phyloP scores from a whole-genome alignment of 2,329 filamentous ascomycete species.

The Aspergillus flavus region DNA sequence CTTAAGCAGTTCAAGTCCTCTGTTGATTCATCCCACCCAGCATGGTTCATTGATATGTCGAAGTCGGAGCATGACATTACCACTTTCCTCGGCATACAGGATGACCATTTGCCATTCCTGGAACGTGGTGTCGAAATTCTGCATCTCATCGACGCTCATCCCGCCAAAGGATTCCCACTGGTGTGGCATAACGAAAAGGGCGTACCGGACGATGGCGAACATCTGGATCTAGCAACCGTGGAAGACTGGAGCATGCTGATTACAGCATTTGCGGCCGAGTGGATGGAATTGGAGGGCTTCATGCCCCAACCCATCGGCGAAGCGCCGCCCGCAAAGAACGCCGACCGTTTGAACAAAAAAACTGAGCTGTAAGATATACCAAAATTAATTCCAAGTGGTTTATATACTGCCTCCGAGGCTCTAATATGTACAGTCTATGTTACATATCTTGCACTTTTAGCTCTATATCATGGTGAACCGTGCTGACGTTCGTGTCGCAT shows the following conservation, averaged over 20 bases:
- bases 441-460: conserved; percentile 6
- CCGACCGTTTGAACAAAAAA: conserved; percentile 27
- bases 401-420: not conserved
- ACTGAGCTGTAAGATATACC: conserved; percentile 46
- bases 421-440: conserved; percentile 7
- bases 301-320: conserved; percentile 30
- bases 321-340: not conserved
- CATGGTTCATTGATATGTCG: conserved; percentile 68
- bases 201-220: conserved; percentile 70
- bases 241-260: conserved; percentile 87
- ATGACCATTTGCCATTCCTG: conserved; percentile 94
- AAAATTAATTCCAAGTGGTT: conserved; percentile 11
- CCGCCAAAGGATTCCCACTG: conserved; percentile 61
- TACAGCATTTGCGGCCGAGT: conserved; percentile 83
- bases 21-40: conserved; percentile 27
- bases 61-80: conserved; percentile 57
- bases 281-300: conserved; percentile 77
- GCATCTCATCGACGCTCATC: conserved; percentile 79
- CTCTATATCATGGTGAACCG: conserved; percentile 2
- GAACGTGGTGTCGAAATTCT: conserved; percentile 80
- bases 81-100: conserved; percentile 61
- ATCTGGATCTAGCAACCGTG: conserved; percentile 77
- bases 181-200: conserved; percentile 81
- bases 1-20: conserved; percentile 67
- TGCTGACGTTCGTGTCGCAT: conserved; percentile 19